These are phyloP conservation scores for Samsoniella hepiali DNA, from an alignment of 2,329 filamentous ascomycete genomes.

Conservation along the genomic window DNA sequence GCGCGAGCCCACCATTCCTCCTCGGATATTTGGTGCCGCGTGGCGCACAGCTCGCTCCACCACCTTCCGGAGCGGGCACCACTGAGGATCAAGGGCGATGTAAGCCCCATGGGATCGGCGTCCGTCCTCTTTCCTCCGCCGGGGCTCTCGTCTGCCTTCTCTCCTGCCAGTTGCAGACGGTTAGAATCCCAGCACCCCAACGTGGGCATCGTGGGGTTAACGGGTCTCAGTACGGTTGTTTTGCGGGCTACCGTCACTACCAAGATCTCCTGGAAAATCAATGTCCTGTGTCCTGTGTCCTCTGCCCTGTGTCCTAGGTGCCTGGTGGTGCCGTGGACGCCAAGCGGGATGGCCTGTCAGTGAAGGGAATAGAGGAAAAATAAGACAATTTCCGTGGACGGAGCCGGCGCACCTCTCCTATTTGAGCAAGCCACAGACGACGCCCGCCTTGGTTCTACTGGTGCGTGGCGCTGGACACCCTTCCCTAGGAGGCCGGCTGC, in stretches of 20 bases:
- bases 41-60: constrained; percentile 9
- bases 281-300: background rate
- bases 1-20: background rate
- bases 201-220: background rate
- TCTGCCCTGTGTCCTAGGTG: background rate
- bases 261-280: background rate
- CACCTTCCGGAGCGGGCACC: constrained; percentile 9
- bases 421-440: background rate
- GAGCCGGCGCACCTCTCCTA: background rate
- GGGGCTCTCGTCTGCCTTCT: background rate
- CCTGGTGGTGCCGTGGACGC: background rate
- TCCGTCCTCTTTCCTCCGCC: background rate
- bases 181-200: background rate
- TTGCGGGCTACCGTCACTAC: background rate
- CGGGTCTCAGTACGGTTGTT: background rate
- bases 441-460: background rate
- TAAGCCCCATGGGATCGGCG: background rate
- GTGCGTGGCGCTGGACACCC: background rate
- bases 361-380: background rate
- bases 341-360: background rate
- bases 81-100: constrained; percentile 6
- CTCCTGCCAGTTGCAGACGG: too few relatives aligned
- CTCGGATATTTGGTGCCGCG: constrained; percentile 15
- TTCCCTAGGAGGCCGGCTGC: background rate
- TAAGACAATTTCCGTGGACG: constrained; percentile 10